These are phyloP conservation scores for Chlorella ohadii DNA, from an alignment of 139 green algal genomes.

Conservation along the genomic window DNA sequence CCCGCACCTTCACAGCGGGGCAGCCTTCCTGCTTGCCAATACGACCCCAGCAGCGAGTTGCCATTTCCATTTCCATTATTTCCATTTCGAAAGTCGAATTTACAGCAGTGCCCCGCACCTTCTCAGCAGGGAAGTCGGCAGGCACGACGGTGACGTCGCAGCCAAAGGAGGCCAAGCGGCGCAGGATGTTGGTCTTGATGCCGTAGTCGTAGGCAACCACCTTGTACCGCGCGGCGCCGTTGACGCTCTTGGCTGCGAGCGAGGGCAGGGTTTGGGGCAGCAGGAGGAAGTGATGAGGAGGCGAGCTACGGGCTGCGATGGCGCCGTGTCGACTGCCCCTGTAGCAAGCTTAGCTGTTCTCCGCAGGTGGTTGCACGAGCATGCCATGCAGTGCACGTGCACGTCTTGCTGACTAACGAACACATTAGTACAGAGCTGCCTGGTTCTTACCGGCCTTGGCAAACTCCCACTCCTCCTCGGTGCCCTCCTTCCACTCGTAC, in stretches of 20 bases:
- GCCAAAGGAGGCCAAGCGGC: constrained; percentile 90
- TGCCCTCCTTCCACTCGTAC: constrained; percentile 96
- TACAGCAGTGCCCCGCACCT: constrained; percentile 78
- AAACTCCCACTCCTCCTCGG: constrained; percentile 96
- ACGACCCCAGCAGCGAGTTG: too few relatives aligned
- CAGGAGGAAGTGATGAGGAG: neutral
- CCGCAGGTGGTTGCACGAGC: too few relatives aligned
- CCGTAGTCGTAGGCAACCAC: constrained; percentile 94
- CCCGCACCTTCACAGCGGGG: too few relatives aligned
- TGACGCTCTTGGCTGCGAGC: constrained; percentile 13
- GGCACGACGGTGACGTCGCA: constrained; percentile 98
- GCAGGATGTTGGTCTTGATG: constrained; percentile 99
- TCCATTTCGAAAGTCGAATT: too few relatives aligned
- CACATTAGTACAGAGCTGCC: neutral
- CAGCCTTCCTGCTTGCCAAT: too few relatives aligned
- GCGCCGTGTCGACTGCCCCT: too few relatives aligned
- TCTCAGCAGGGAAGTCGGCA: constrained; percentile 84
- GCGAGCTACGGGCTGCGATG: too few relatives aligned
- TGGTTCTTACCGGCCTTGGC: constrained; percentile 21
- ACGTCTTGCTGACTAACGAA: too few relatives aligned
- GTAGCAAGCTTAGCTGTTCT: too few relatives aligned
- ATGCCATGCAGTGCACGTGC: too few relatives aligned
- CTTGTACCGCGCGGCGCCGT: constrained; percentile 55
- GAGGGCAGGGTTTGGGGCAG: too few relatives aligned
- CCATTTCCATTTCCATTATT: too few relatives aligned